Percentiles rank a stretch among this genome's conserved stretches.
Evolutionary conservation across 345 rosid species (phyloP).

Genomic region (Cardamine occulta): DNA sequence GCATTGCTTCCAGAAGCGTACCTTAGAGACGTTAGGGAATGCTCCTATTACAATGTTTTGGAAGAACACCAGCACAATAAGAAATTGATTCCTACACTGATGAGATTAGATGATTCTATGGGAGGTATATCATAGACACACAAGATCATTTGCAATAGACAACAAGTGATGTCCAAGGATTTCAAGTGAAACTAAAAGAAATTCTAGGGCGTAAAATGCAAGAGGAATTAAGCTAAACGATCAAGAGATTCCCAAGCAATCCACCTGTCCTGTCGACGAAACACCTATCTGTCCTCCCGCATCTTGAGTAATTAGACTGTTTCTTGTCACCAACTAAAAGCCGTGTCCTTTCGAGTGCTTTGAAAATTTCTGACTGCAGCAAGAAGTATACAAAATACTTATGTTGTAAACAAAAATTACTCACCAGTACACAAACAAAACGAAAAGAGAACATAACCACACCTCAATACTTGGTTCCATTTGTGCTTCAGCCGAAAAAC

Average conservation of each 20-base stretch:
- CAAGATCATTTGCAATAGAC: slow-evolving; percentile 3
- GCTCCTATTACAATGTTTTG: slow-evolving; percentile 2
- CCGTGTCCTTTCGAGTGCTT: slow-evolving; percentile 80
- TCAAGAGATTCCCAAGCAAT: slow-evolving; percentile 30
- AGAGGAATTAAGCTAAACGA: background rate
- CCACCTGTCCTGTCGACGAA: slow-evolving; percentile 93
- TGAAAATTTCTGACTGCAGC: slow-evolving; percentile 86
- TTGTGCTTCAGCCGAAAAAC: slow-evolving; percentile 90
- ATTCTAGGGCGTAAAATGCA: background rate
- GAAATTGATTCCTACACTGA: background rate
- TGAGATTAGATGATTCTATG: background rate
- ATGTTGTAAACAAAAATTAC: background rate
- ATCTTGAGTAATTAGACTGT: slow-evolving; percentile 78
- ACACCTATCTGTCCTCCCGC: slow-evolving; percentile 99
- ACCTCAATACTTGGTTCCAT: slow-evolving; percentile 96
- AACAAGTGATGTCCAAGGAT: slow-evolving; percentile 11
- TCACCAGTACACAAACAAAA: background rate
- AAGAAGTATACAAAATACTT: slow-evolving; percentile 19
- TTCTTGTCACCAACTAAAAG: slow-evolving; percentile 83
- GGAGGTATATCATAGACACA: background rate
- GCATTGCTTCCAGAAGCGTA: slow-evolving; percentile 14
- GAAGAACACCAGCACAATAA: background rate
- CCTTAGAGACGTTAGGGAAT: slow-evolving; percentile 10
- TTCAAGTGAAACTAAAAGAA: background rate
- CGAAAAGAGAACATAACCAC: slow-evolving; percentile 21